Evolutionary conservation across 805 yeast species (phyloP).

Genomic region (Schwanniomyces occidentalis): DNA sequence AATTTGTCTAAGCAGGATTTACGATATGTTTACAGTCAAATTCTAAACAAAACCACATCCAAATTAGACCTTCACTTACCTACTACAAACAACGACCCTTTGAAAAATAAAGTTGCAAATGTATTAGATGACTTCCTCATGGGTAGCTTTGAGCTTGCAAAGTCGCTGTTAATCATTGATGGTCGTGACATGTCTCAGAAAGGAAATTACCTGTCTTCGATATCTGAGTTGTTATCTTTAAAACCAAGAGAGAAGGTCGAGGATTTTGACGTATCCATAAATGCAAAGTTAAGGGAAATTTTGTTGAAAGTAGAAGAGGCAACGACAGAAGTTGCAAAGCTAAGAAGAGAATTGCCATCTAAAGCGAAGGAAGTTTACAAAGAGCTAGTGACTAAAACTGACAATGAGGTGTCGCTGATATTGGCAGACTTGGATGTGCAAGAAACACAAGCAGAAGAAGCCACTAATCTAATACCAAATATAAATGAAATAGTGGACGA

Average conservation of each 20-base stretch:
- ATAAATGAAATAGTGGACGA: constrained; percentile 21
- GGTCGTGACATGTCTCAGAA: constrained; percentile 44
- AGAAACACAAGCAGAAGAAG: constrained; percentile 10
- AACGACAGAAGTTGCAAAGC: constrained; percentile 54
- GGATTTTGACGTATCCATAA: constrained; percentile 68
- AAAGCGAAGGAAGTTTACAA: constrained; percentile 38
- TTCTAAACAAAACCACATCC: constrained; percentile 41
- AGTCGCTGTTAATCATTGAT: constrained; percentile 56
- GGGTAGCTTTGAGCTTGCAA: constrained; percentile 57
- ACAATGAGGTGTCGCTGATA: constrained; percentile 28
- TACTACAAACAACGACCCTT: constrained; percentile 41
- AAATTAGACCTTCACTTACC: constrained; percentile 54
- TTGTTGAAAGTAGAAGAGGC: constrained; percentile 63
- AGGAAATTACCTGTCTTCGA: constrained; percentile 9
- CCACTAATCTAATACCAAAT: constrained; percentile 6
- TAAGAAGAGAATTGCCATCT: constrained; percentile 55
- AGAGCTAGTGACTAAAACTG: constrained; percentile 29
- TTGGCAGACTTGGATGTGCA: constrained; percentile 14
- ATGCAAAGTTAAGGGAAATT: constrained; percentile 55
- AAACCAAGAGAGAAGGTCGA: constrained; percentile 49
- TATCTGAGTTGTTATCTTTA: constrained; percentile 26
- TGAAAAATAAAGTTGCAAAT: constrained; percentile 44
- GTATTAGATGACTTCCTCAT: constrained; percentile 47
- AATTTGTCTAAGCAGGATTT: constrained; percentile 56
- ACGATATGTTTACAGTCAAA: constrained; percentile 45